Evolutionary conservation across 192 early-diverging fungal genomes (phyloP), one percentile per base, ranked within the genome.

Genomic region (Kickxella alabastrina): DNA sequence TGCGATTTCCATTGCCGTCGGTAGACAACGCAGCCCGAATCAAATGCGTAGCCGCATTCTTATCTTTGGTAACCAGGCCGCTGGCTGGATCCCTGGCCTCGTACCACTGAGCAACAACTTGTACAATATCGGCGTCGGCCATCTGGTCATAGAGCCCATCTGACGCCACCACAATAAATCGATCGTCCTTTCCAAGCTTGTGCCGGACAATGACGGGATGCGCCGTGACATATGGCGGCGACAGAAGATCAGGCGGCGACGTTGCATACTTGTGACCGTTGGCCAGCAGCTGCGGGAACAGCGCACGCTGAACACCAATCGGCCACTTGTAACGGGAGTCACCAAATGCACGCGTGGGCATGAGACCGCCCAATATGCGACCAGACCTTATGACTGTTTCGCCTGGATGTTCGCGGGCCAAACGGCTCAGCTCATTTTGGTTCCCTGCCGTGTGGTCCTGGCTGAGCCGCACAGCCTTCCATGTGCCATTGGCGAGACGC

Each of bases 101-200:
- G 31, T 65, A 77, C 62, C 68, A 77, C 38, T 71, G 62, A 18
- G 59, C 68, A 8, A 77, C 64, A 8, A 53, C 23, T 6, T 58
- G 50, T 9, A 77, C 53, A 2, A 81, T 70, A 34, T 91, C 83
- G 2, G 77, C 80, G 37, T 83, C 83, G 3, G 81, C 81, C 43
- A 91, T 49, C 50, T 82, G 67, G 49, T 92, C 90, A 75, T 88
- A 92, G 1, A 94, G 62, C 6, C 92, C 92, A 76, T 92, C 92
- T 0, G 88, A 82, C 3, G 88, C 89, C 47, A 94, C 60, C 1
- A 94, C 83, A 23, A 94, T 54, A 52, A 88, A 92, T 52, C 71
- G 60, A 51, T 90, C 88, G 29, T 77, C 64, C 8, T 70, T 29
- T 40, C 57, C 61, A 6, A 93, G 59, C 48, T 82, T 62, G 44